Evolutionary conservation across 1,284 basidiomycete genomes (phyloP), one percentile per base, ranked within the genome.

Genomic region (Ustilago shanxiensis): DNA sequence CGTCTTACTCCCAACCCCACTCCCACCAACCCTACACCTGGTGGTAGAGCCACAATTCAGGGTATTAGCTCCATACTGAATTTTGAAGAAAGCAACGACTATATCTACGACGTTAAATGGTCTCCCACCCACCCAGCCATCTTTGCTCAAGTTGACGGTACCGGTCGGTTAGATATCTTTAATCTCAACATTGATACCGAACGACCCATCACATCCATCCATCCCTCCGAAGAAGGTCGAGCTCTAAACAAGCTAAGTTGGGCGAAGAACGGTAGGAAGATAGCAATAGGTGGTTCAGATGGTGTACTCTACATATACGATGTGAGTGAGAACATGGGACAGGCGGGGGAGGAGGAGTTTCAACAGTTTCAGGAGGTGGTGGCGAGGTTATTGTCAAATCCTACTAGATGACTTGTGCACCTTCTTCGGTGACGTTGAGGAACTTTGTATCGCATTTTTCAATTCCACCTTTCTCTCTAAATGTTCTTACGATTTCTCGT

Each of bases 81-180:
- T 28, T 93, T 95, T 1, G 95, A 99, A 80, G 95, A 98, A 86
- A 92, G 94, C 13, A 94, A 95, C 85, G 96, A 99, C 86, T 98
- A 98, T 85, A 94, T 99, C n/a, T 98, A 97, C 87, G 96, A 98
- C 87, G 95, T 95, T 55, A 93, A 92, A 84, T 99, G 97, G 97
- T 95, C 98, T 86, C 95, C 95, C 1, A 88, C 90, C 28, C 95
- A 99, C 86, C 97, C 97, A 4, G 94, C 95, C 0, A 72, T 97
- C 49, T 99, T 99, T 86, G 96, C 93, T 16, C 91, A 91, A 4
- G 97, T 95, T 1, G 95, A 99, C 86, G 97, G 95, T 0, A 92
- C 92, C 2, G 97, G 96, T 35, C 92, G 92, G 83, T 95, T 99
- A 86, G 95, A 98, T 85, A 83, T 99, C 52, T 99, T 95, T 94